These are phyloP conservation scores for Mortierella sp. DNA, from an alignment of 371 early-diverging fungal species.

Conservation along the genomic window DNA sequence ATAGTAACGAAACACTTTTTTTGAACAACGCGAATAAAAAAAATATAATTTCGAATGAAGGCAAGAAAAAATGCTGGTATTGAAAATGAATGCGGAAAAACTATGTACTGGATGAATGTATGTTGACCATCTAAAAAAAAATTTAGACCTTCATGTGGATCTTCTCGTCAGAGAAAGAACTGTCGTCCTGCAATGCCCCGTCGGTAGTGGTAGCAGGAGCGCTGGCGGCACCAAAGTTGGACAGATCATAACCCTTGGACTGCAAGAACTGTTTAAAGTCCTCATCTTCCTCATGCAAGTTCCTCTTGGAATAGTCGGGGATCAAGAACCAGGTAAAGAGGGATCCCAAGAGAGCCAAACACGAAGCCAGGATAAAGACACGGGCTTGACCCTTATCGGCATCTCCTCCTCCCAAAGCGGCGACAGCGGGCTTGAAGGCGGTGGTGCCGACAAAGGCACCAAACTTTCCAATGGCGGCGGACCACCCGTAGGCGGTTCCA, in stretches of 20 bases:
- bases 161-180: constrained; percentile 16
- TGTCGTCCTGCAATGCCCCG: not conserved
- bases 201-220: not conserved
- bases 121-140: not conserved
- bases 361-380: constrained; percentile 64
- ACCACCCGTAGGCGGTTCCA: constrained; percentile 71
- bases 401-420: constrained; percentile 55
- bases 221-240: constrained; percentile 46
- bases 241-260: constrained; percentile 66
- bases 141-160: not conserved
- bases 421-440: constrained; percentile 61
- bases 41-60: not conserved
- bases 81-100: not conserved
- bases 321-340: constrained; percentile 59
- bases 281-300: constrained; percentile 64
- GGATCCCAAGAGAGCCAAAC: constrained; percentile 62
- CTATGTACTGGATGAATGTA: constrained; percentile 5
- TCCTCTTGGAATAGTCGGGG: constrained; percentile 56
- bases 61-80: not conserved
- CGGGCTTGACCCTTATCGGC: constrained; percentile 55
- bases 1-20: not conserved
- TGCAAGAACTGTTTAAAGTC: constrained; percentile 64
- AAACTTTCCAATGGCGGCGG: constrained; percentile 67
- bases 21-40: not conserved
- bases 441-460: constrained; percentile 66